Conservation (phyloP, 495 filamentous ascomycete species). For the Penicillium maclennaniae region DNA sequence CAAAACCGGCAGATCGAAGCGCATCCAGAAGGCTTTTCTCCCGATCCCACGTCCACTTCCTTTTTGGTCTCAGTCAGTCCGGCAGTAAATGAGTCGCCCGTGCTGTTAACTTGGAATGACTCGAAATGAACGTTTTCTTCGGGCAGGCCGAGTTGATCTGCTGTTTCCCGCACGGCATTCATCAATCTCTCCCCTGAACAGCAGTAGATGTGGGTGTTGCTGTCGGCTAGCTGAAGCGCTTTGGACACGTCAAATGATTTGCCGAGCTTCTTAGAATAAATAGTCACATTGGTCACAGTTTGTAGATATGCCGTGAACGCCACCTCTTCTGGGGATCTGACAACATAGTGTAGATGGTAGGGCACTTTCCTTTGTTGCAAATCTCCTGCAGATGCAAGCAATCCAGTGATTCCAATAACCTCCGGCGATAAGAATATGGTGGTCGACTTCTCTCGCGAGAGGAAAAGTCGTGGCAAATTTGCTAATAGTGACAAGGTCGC, state of each 20-base stretch:
- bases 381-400: not conserved
- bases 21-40: constrained; percentile 3
- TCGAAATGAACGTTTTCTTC: constrained; percentile 5
- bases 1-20: constrained; percentile 9
- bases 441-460: not conserved
- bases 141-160: not conserved
- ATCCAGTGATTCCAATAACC: constrained; percentile 12
- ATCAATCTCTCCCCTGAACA: constrained; percentile 4
- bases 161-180: not conserved
- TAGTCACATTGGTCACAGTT: constrained; percentile 2
- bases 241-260: not conserved
- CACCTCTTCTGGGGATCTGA: constrained; percentile 5
- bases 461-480: constrained; percentile 1
- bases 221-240: not conserved
- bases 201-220: constrained; percentile 6
- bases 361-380: not conserved
- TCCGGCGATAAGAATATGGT: constrained; percentile 8
- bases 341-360: constrained; percentile 11
- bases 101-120: constrained; percentile 2
- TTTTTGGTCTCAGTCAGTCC: constrained; percentile 1
- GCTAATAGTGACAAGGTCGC: constrained; percentile 1
- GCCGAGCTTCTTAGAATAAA: not conserved
- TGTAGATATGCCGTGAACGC: constrained; percentile 1
- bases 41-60: constrained; percentile 1
- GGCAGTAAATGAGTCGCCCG: constrained; percentile 4